Percentiles rank a stretch among this genome's conserved stretches.
Evolutionary conservation across 495 filamentous ascomycete species (phyloP).

Genomic region (Aspergillus mulundensis): DNA sequence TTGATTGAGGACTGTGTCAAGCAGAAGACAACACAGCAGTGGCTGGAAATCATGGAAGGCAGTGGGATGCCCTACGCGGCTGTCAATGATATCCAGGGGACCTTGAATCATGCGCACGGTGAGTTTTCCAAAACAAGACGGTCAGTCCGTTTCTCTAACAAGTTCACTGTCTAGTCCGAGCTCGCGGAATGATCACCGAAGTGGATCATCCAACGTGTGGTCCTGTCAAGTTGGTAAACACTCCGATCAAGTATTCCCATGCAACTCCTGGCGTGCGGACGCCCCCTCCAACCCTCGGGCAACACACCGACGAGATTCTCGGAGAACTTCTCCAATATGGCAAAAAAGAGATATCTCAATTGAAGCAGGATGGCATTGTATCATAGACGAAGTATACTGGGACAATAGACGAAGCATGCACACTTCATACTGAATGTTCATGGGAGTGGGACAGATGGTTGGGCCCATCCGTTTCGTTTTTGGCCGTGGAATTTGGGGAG

Average conservation of each 20-base stretch:
- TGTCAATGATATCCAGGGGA: constrained; percentile 84
- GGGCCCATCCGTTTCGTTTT: not conserved
- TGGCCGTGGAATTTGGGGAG: not conserved
- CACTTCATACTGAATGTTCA: too few species aligned
- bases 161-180: constrained; percentile 52
- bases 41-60: constrained; percentile 82
- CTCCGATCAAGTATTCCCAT: constrained; percentile 93
- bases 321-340: constrained; percentile 60
- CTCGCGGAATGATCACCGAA: constrained; percentile 83
- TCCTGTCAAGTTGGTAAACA: constrained; percentile 83
- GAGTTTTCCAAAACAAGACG: constrained; percentile 14
- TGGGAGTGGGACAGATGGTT: not conserved
- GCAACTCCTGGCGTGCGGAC: constrained; percentile 71
- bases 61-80: constrained; percentile 93
- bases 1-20: constrained; percentile 70
- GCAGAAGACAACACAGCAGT: constrained; percentile 81
- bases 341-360: constrained; percentile 53
- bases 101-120: constrained; percentile 81
- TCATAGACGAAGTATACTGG: constrained; percentile 35
- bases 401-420: not conserved
- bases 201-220: constrained; percentile 81
- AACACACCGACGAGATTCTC: constrained; percentile 90
- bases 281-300: constrained; percentile 79
- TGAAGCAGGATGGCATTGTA: constrained; percentile 68
- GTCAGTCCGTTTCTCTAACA: not conserved